These are phyloP conservation scores for Chamaecyparis obtusa DNA, from an alignment of 75 land plant genomes.

Conservation along the genomic window DNA sequence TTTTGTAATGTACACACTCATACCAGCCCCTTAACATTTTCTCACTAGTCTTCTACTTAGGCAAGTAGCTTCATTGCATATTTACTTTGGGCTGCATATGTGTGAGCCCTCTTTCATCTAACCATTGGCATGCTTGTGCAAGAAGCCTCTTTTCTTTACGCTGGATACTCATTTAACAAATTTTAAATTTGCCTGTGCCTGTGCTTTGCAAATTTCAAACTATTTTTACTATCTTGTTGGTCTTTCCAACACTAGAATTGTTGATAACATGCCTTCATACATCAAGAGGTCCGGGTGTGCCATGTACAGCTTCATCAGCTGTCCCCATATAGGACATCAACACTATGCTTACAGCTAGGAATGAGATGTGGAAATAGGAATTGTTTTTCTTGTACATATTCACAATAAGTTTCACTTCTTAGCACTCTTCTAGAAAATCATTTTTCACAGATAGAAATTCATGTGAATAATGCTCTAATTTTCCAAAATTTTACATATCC, in stretches of 20 bases:
- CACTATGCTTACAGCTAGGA: background rate
- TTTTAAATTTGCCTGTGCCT: too few species aligned
- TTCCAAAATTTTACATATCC: background rate
- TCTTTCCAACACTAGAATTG: background rate
- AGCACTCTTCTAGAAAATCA: background rate
- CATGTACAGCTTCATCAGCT: background rate
- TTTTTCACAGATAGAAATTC: background rate
- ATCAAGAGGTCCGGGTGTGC: background rate
- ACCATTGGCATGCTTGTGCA: too few species aligned
- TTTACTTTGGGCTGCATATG: too few species aligned
- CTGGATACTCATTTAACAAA: too few species aligned
- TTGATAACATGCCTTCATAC: slow-evolving; percentile 7
- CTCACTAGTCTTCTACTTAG: too few species aligned
- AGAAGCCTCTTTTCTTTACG: too few species aligned
- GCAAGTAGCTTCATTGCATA: too few species aligned
- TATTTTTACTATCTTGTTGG: slow-evolving; percentile 6
- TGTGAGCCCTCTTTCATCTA: too few species aligned
- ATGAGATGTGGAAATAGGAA: background rate
- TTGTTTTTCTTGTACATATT: background rate
- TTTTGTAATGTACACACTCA: too few species aligned
- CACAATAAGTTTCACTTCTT: background rate
- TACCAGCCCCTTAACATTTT: too few species aligned
- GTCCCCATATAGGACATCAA: background rate
- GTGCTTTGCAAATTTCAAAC: background rate
- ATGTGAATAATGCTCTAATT: background rate